These are phyloP conservation scores for Candida buenavistaensis DNA, from an alignment of 1,139 yeast species.

Conservation along the genomic window DNA sequence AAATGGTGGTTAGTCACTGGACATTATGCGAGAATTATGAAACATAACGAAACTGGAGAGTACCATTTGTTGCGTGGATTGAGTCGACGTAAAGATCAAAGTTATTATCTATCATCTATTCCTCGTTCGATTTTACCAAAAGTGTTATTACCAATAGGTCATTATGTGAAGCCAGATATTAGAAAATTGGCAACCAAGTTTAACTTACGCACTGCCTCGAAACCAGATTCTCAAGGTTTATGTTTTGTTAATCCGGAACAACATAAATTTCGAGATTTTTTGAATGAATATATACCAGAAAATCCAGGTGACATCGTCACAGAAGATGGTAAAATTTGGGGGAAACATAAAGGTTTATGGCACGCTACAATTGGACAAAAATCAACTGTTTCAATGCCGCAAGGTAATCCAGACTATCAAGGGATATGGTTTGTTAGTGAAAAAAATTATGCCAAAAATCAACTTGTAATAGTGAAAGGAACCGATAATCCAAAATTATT, in stretches of 20 bases:
- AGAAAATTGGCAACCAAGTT: constrained; percentile 60
- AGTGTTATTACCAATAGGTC: constrained; percentile 78
- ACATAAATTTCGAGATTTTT: constrained; percentile 65
- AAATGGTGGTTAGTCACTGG: constrained; percentile 92
- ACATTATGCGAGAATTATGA: constrained; percentile 74
- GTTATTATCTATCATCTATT: constrained; percentile 81
- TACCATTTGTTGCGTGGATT: constrained; percentile 58
- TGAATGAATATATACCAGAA: constrained; percentile 70
- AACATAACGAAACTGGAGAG: constrained; percentile 26
- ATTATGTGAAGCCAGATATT: constrained; percentile 70
- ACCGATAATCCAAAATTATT: constrained; percentile 61
- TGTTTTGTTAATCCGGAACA: constrained; percentile 83
- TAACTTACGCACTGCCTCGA: constrained; percentile 57
- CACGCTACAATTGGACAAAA: constrained; percentile 92
- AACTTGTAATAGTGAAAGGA: constrained; percentile 77
- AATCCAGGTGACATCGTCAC: constrained; percentile 79
- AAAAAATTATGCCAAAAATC: constrained; percentile 63
- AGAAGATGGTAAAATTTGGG: constrained; percentile 73
- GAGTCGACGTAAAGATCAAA: constrained; percentile 77
- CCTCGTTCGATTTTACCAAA: constrained; percentile 45
- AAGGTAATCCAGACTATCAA: constrained; percentile 68
- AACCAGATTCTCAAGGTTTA: constrained; percentile 92
- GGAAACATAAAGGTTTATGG: constrained; percentile 86
- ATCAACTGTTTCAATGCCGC: constrained; percentile 79
- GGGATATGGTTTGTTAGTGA: constrained; percentile 90